Conservation (phyloP, 2,329 filamentous ascomycete genomes). For the Bipolaris victoriae region DNA sequence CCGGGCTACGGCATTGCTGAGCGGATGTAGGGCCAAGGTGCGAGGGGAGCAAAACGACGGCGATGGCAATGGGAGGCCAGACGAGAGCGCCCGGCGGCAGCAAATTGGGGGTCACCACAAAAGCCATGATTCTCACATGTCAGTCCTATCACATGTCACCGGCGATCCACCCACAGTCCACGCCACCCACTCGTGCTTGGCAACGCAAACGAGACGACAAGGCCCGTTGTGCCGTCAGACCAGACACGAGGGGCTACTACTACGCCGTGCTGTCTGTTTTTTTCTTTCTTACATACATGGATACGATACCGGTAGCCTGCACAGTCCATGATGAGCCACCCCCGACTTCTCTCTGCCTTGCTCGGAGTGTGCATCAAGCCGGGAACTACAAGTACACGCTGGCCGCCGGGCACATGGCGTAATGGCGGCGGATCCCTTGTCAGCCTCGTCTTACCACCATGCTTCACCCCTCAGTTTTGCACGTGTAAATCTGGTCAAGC, state of each 20-base stretch:
- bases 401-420: neutral
- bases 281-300: neutral
- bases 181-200: slow-evolving; percentile 24
- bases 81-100: slow-evolving; percentile 19
- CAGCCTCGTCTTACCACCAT: slow-evolving; percentile 5
- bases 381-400: neutral
- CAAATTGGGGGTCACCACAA: slow-evolving; percentile 27
- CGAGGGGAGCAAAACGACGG: slow-evolving; percentile 5
- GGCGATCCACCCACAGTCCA: slow-evolving; percentile 20
- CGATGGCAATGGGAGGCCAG: neutral
- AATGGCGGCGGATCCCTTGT: neutral
- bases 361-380: too few species aligned
- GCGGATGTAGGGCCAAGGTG: slow-evolving; percentile 6
- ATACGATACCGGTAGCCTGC: neutral
- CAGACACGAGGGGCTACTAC: neutral
- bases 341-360: too few species aligned
- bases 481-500: slow-evolving; percentile 7
- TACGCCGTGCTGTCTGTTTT: too few species aligned
- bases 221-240: neutral
- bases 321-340: too few species aligned
- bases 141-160: slow-evolving; percentile 31
- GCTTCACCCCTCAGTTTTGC: neutral
- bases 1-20: slow-evolving; percentile 14
- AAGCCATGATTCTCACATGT: slow-evolving; percentile 33
- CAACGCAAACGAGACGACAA: slow-evolving; percentile 3